A percentile compares a stretch with the other conserved stretches of the same genome.
Evolutionary conservation across 768 basidiomycete species (phyloP).

Genomic region (Pleurotus citrinopileatus): DNA sequence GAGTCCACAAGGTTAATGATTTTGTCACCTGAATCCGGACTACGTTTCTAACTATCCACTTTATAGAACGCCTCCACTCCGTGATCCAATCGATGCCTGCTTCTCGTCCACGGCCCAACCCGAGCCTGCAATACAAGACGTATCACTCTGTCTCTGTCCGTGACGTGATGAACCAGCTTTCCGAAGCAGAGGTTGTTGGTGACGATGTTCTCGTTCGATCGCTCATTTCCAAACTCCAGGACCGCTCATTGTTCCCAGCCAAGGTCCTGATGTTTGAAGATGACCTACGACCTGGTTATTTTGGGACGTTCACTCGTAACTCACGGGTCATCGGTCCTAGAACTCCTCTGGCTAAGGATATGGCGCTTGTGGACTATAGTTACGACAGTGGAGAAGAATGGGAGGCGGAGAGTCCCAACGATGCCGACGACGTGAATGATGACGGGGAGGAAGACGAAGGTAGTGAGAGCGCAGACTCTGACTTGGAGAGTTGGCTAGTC

Average conservation of each 20-base stretch:
- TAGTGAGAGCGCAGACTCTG: constrained; percentile 64
- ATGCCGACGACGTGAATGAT: constrained; percentile 72
- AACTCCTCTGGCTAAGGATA: constrained; percentile 78
- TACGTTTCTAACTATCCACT: constrained; percentile 5
- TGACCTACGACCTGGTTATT: constrained; percentile 89
- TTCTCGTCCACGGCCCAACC: constrained; percentile 18
- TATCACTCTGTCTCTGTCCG: constrained; percentile 35
- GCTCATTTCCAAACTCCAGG: constrained; percentile 57
- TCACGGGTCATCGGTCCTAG: constrained; percentile 81
- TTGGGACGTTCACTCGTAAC: constrained; percentile 89
- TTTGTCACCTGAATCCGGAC: background rate
- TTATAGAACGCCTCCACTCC: constrained; percentile 35
- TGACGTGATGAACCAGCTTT: constrained; percentile 58
- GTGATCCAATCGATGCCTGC: constrained; percentile 34
- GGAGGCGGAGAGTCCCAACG: constrained; percentile 85
- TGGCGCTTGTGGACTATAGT: constrained; percentile 76
- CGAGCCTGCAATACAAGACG: constrained; percentile 30
- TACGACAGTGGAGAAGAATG: constrained; percentile 97
- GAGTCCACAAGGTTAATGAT: constrained; percentile 37
- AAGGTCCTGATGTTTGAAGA: constrained; percentile 84
- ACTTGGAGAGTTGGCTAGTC: constrained; percentile 76
- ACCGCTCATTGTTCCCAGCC: constrained; percentile 61
- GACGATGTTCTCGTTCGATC: constrained; percentile 66
- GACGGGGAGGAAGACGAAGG: constrained; percentile 66
- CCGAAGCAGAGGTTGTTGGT: constrained; percentile 74